phyloP scores from a whole-genome alignment of 768 basidiomycete genomes.

The Rhodosporidiobolus sp. region DNA sequence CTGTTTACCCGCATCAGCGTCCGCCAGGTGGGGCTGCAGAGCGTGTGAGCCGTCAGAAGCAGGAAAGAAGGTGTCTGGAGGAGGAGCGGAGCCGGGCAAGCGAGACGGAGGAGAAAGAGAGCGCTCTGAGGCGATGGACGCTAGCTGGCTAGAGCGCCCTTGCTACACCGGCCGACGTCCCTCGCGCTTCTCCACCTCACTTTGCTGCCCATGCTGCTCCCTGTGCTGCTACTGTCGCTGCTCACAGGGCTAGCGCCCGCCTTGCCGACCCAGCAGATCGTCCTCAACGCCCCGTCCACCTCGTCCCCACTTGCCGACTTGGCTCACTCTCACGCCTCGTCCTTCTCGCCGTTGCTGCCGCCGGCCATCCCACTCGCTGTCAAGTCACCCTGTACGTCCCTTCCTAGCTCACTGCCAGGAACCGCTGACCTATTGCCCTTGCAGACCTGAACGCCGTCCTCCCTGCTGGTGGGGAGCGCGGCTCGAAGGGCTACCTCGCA shows the following conservation, averaged over 20 bases:
- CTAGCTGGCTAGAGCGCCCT: too few relatives aligned
- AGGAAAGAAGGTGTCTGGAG: too few relatives aligned
- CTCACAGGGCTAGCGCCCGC: background rate
- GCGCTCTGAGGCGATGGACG: too few relatives aligned
- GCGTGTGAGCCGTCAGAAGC: too few relatives aligned
- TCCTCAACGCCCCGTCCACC: background rate
- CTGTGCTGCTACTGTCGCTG: too few relatives aligned
- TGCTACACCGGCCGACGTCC: too few relatives aligned
- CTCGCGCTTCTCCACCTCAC: too few relatives aligned
- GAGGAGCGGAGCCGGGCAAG: too few relatives aligned
- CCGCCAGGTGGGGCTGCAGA: too few relatives aligned
- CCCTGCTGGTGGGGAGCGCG: constrained; percentile 7
- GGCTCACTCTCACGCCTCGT: background rate
- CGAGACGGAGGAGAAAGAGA: too few relatives aligned
- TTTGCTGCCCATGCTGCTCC: background rate
- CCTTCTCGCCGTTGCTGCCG: constrained; percentile 12
- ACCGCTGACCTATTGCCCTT: background rate
- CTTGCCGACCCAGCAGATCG: background rate
- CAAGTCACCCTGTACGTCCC: constrained; percentile 23
- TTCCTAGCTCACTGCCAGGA: too few relatives aligned
- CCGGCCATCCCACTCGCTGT: constrained; percentile 35
- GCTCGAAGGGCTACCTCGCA: constrained; percentile 14
- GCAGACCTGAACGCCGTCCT: constrained; percentile 31
- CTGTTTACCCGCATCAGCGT: too few relatives aligned
- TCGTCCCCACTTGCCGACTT: background rate